phyloP scores from a whole-genome alignment of 768 basidiomycete species.

The Sporobolomyces roseus region DNA sequence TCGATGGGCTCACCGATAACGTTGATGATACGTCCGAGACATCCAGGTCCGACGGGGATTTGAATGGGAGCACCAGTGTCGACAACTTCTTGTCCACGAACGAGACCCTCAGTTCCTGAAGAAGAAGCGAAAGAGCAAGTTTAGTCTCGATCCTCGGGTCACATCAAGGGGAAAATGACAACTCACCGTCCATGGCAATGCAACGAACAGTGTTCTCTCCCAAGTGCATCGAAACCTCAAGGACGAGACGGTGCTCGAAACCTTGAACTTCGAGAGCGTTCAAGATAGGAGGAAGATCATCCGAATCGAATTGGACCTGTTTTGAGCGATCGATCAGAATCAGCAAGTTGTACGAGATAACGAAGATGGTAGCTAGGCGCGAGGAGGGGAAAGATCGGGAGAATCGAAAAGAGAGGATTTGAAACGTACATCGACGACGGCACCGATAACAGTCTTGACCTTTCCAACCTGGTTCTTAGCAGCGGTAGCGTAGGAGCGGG shows the following conservation, averaged over 20 bases:
- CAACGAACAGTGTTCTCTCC: conserved; percentile 99
- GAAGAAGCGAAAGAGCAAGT: background rate
- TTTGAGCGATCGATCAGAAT: background rate
- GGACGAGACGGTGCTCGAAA: conserved; percentile 95
- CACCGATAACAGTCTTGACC: conserved; percentile 94
- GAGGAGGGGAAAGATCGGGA: background rate
- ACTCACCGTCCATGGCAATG: conserved; percentile 80
- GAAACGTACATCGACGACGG: conserved; percentile 84
- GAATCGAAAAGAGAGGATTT: background rate
- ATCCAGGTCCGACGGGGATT: conserved; percentile 91
- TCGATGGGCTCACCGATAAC: conserved; percentile 99
- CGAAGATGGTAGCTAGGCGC: too few species aligned
- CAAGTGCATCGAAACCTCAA: conserved; percentile 96
- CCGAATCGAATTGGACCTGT: conserved; percentile 75
- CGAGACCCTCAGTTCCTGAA: conserved; percentile 91
- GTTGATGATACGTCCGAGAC: conserved; percentile 99
- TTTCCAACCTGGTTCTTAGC: conserved; percentile 38
- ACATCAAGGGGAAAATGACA: background rate
- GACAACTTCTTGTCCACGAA: conserved; percentile 93
- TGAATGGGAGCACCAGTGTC: conserved; percentile 95
- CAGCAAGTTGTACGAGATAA: too few species aligned
- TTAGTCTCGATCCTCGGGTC: background rate
- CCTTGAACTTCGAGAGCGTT: conserved; percentile 97
- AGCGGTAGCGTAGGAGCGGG: conserved; percentile 44
- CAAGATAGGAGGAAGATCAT: conserved; percentile 91